A percentile compares a stretch with the other conserved stretches of the same genome.
Evolutionary conservation across 2,329 filamentous ascomycete genomes (phyloP).

Genomic region (Talaromyces sp.): DNA sequence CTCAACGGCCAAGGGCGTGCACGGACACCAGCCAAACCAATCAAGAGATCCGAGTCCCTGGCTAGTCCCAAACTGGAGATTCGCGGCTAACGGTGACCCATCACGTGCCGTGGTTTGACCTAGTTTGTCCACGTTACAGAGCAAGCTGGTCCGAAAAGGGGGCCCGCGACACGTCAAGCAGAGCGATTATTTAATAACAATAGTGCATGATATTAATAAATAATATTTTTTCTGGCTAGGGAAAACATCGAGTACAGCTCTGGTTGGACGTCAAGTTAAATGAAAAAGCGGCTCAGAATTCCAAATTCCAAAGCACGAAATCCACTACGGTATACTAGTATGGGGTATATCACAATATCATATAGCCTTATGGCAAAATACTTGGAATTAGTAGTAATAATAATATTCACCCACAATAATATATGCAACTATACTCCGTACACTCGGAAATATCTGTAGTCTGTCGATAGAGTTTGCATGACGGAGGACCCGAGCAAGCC

Average conservation of each 20-base stretch:
- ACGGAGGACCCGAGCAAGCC: conserved; percentile 4
- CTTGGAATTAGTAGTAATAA: not conserved
- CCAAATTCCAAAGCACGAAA: not conserved
- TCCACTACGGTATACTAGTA: not conserved
- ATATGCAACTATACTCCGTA: not conserved
- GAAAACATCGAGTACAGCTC: not conserved
- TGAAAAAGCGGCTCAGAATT: not conserved
- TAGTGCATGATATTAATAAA: no score
- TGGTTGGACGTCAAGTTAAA: not conserved
- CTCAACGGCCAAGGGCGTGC: conserved; percentile 3
- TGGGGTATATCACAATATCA: not conserved
- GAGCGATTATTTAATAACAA: no score
- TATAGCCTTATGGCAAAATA: not conserved
- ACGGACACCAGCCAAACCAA: not conserved
- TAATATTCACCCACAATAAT: not conserved
- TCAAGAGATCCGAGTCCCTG: not conserved
- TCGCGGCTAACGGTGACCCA: not conserved
- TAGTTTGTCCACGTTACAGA: not conserved
- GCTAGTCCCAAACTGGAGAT: not conserved
- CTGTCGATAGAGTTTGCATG: not conserved
- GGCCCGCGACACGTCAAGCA: not conserved
- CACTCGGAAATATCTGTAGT: not conserved
- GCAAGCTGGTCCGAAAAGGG: not conserved
- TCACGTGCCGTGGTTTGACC: not conserved
- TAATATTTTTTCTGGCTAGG: no score